phyloP scores from a whole-genome alignment of 768 basidiomycete species.

The Rhodocollybia butyracea region DNA sequence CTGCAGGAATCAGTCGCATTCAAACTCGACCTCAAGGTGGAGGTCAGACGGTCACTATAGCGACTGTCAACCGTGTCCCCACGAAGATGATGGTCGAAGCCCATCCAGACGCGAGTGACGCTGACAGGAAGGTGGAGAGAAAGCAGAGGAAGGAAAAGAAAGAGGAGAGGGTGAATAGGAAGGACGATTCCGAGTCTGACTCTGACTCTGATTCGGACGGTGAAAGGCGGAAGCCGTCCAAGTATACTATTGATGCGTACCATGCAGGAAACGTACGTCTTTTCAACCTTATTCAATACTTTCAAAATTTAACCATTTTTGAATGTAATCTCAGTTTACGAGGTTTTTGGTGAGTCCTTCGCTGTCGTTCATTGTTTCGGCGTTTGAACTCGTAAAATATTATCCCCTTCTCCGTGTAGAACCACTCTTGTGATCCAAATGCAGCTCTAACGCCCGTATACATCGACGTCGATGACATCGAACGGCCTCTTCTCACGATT shows the following conservation, averaged over 20 bases:
- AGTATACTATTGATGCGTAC: conserved; percentile 80
- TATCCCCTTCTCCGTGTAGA: conserved; percentile 46
- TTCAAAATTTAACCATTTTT: background rate
- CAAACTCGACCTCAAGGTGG: too few species aligned
- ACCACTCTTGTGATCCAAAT: conserved; percentile 92
- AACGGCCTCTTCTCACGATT: conserved; percentile 65
- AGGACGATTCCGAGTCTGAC: conserved; percentile 15
- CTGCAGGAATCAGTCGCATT: background rate
- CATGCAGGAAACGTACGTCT: conserved; percentile 78
- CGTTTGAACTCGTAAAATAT: background rate
- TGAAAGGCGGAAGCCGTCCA: conserved; percentile 14
- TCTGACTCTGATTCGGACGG: conserved; percentile 12
- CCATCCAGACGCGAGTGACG: background rate
- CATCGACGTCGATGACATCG: conserved; percentile 70
- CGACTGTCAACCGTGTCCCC: too few species aligned
- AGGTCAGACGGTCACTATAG: too few species aligned
- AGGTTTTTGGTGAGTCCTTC: conserved; percentile 66
- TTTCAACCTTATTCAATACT: background rate
- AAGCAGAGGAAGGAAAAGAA: background rate
- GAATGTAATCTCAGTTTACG: conserved; percentile 61
- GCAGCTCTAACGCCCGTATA: conserved; percentile 68
- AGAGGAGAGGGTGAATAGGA: background rate
- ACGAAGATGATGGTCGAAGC: too few species aligned
- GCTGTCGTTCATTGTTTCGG: background rate
- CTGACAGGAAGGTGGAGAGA: background rate